Base-by-base conservation (phyloP, 768 basidiomycete genomes). In the Crassisporium funariophilum region DNA sequence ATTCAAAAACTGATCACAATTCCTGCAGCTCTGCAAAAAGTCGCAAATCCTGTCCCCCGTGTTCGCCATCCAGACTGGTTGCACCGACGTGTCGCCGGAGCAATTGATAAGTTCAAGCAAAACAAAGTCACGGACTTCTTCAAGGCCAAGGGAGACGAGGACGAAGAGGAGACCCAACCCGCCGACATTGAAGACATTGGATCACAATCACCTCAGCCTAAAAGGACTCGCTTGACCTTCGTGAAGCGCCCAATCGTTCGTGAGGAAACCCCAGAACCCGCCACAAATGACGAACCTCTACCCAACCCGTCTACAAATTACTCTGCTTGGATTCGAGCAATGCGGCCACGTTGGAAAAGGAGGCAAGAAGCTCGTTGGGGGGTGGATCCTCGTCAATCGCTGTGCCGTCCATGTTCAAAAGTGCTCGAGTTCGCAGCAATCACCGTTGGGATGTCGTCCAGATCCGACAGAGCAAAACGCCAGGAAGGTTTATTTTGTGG, bases 1-100 rank as follows among this genome's bases (percentile, higher is more conserved):
- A 94, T 99, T 47, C 97, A 99, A 68, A 99, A 99, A 59, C 74
- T 99, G 45, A 98, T 99, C 69, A 99, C 97, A 2, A 99, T 99
- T 57, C 97, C 97, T 6, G 97, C 97, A 5, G 97, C 97, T 1
- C 88, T 98, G 81, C 97, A 99, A 64, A 95, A 95, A 57, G 89
- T 99, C 39, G 67, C 91, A 4, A 99, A 99, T 62, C 97, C 97
- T 4, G 97, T 98, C 4, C 91, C 95, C 8, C 85, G 97, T 21
- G 86, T 98, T 51, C 85, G 85, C 19, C 97, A 99, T 69, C 97
- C 97, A 0, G 97, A 99, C 63, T 98, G 97, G 97, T 74, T 99
- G 35, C 87, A 90, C 67, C 86, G 89, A 35, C 79, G 97, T 35
- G 91, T 98, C 9, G 88, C 86, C 11, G 89, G 86, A 10, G 80